Percentiles rank a stretch among this genome's conserved stretches.
Conservation (phyloP, 192 early-diverging fungal species). For the Podila epicladia region DNA sequence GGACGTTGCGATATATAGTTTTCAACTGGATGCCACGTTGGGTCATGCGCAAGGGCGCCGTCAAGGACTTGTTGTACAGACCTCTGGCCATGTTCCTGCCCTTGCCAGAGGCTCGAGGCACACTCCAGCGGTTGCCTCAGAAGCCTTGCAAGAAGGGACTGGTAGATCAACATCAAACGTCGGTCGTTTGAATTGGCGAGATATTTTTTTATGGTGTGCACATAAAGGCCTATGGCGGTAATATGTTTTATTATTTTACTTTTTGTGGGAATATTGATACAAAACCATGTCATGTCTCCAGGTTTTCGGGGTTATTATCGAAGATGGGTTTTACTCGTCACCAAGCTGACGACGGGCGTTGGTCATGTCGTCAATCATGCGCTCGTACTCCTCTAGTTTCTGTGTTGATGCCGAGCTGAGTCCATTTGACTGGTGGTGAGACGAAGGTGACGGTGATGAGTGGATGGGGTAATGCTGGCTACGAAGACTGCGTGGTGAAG, state of each 20-base stretch:
- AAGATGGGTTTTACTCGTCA: conserved; percentile 8
- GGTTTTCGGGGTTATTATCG: not conserved
- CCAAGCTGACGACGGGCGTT: conserved; percentile 30
- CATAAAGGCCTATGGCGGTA: no score
- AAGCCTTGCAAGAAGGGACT: conserved; percentile 6
- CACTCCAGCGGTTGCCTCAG: conserved; percentile 12
- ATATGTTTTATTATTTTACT: no score
- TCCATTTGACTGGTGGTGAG: not conserved
- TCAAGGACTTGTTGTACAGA: conserved; percentile 17
- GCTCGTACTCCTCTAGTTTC: conserved; percentile 44
- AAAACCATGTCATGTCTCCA: not conserved
- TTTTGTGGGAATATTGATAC: no score
- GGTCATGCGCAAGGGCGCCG: conserved; percentile 10
- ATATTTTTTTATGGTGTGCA: no score
- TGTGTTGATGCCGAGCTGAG: conserved; percentile 21
- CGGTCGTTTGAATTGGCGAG: no score
- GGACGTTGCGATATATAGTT: conserved; percentile 16
- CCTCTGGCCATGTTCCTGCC: conserved; percentile 27
- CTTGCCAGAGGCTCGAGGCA: not conserved
- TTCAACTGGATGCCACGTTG: conserved; percentile 22
- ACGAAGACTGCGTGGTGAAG: not conserved
- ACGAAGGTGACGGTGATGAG: not conserved
- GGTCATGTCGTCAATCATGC: conserved; percentile 46
- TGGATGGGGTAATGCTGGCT: not conserved
- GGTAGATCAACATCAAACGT: no score